phyloP scores from a whole-genome alignment of 257 asterid genomes.

The Forsythia suspensa region DNA sequence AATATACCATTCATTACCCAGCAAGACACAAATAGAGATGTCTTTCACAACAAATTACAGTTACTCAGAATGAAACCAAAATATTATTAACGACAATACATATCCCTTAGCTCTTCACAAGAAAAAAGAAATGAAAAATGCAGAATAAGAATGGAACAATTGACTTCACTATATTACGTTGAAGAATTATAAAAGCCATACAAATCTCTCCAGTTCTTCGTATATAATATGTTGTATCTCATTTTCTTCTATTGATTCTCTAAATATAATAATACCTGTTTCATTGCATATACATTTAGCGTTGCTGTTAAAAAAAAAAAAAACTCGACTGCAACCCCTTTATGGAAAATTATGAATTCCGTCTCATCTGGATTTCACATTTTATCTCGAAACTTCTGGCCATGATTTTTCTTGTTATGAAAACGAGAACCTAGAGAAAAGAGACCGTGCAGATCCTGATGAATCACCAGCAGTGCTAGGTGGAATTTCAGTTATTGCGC shows the following conservation, averaged over 20 bases:
- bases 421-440: slow-evolving; percentile 88
- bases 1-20: too few relatives aligned
- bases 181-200: background rate
- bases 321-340: background rate
- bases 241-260: background rate
- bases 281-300: background rate
- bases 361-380: background rate
- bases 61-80: background rate
- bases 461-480: slow-evolving; percentile 73
- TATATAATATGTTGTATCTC: background rate
- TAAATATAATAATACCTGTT: background rate
- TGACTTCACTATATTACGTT: background rate
- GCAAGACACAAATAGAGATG: background rate
- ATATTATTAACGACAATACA: too few relatives aligned
- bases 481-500: slow-evolving; percentile 48
- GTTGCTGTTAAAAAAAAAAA: background rate
- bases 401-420: slow-evolving; percentile 33
- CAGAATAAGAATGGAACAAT: background rate
- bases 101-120: background rate
- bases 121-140: background rate
- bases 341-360: background rate
- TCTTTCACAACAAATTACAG: background rate
- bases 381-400: background rate
- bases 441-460: slow-evolving; percentile 58
- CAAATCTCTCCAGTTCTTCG: background rate